Evolutionary conservation across 2,329 filamentous ascomycete species (phyloP), one percentile per base, ranked within the genome.

Genomic region (Coniochaeta ligniaria): DNA sequence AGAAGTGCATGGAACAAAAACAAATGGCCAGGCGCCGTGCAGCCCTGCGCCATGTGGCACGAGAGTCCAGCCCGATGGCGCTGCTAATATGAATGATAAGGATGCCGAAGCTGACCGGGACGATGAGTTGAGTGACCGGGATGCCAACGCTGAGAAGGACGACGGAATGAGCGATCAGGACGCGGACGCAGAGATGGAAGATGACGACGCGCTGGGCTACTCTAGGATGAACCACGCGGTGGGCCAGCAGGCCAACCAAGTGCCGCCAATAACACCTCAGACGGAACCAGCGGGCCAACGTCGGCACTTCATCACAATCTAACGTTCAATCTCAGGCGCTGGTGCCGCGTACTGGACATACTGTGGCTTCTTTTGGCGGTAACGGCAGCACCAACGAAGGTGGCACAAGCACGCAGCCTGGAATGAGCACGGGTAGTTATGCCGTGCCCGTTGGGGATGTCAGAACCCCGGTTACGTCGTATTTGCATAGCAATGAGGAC

Each of bases 141-240:
- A 52, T 36, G 41, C 38, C 57, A 50, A 73, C 76, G 8, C 72
- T 72, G 11, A 78, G 73, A 6, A 71, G 3, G 67, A 64, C 12
- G 78, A 79, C 24, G 79, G 80, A n/a, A 78, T 75, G 36, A 82
- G 78, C 60, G 76, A 78, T 43, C 70, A 75, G 60, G 74, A 78
- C 60, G 76, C 73, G 4, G 76, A 68, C n/a, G 73, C 70, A 3
- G 74, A 72, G 54, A 67, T 65, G 47, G 71, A 73, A 60, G 72
- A 69, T 11, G 73, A 75, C 59, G 57, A 57, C 31, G 55, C 14
- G 6, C 17, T 55, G 26, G 50, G 26, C 17, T 55, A 31, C 50
- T 20, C 50, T 20, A 17, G 14, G 7, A 38, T 56, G 31, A 22
- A 56, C 24, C 14, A 26, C 47, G 14, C 6, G 8, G 24, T 24